Conservation (phyloP, 2,329 filamentous ascomycete genomes). For the Aspergillus vadensis region DNA sequence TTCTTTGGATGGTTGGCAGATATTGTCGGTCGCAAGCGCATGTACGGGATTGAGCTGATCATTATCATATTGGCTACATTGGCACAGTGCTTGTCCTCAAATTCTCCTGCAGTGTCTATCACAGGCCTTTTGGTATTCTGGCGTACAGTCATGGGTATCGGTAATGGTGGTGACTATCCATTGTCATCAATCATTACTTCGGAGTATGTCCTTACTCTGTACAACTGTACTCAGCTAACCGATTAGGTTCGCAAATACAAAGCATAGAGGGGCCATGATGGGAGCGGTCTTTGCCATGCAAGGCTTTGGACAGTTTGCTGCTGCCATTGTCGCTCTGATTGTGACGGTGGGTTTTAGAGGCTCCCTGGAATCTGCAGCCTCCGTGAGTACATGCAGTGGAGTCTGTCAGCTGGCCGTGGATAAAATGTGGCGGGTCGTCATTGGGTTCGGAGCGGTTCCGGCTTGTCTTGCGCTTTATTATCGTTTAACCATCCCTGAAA, state of each 20-base stretch:
- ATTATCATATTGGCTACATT: constrained; percentile 78
- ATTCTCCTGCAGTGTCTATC: constrained; percentile 63
- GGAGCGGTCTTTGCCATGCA: constrained; percentile 85
- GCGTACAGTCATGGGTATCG: constrained; percentile 77
- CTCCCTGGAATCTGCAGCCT: constrained; percentile 57
- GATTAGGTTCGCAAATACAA: constrained; percentile 73
- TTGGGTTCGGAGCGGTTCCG: constrained; percentile 79
- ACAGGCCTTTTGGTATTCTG: constrained; percentile 69
- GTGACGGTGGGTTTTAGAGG: constrained; percentile 71
- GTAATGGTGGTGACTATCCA: constrained; percentile 81
- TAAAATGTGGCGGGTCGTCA: constrained; percentile 83
- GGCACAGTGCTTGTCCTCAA: constrained; percentile 67
- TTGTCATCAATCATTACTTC: constrained; percentile 82
- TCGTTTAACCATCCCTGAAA: constrained; percentile 83
- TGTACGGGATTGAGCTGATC: constrained; percentile 82
- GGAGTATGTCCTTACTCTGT: constrained; percentile 51
- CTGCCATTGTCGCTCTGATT: constrained; percentile 75
- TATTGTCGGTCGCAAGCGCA: constrained; percentile 73
- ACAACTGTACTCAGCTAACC: background rate
- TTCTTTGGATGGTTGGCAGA: constrained; percentile 79
- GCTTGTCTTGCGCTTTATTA: constrained; percentile 83
- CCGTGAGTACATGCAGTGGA: constrained; percentile 60
- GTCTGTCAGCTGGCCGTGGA: constrained; percentile 72
- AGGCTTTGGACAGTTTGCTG: constrained; percentile 75
- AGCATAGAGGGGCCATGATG: constrained; percentile 87